Conservation (phyloP, 75 land plant species). For the Sequoiadendron giganteum region DNA sequence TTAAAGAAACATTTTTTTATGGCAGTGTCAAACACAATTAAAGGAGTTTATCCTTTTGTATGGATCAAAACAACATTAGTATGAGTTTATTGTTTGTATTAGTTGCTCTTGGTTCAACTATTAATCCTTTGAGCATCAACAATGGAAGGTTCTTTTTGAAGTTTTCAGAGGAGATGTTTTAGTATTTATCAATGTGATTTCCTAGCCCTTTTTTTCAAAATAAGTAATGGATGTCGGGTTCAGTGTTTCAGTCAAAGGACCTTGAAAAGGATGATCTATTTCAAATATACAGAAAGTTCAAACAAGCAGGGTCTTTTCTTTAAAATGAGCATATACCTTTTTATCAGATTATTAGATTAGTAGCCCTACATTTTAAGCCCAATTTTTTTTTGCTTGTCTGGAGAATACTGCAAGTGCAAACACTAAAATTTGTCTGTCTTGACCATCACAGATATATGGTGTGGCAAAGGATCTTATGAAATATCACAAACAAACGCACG, state of each 20-base stretch:
- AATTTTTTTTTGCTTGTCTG: background rate
- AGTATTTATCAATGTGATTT: background rate
- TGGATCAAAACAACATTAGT: background rate
- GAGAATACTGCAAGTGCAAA: background rate
- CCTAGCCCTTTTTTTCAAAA: background rate
- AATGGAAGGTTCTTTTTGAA: background rate
- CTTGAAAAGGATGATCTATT: background rate
- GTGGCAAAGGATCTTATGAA: slow-evolving; percentile 91
- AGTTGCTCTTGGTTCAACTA: background rate
- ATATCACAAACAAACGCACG: slow-evolving; percentile 88
- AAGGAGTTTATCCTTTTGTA: background rate
- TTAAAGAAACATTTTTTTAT: background rate
- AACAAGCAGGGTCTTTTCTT: background rate
- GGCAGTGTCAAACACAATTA: background rate
- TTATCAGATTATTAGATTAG: background rate
- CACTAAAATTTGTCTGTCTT: background rate
- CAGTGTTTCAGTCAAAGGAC: background rate
- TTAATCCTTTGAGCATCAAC: background rate
- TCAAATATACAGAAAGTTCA: background rate
- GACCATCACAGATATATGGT: slow-evolving; percentile 75
- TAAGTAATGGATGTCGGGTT: background rate
- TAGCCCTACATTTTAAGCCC: background rate
- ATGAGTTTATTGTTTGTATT: background rate
- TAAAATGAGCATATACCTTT: background rate
- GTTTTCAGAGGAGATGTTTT: background rate